These are phyloP conservation scores for Xylaria curta DNA, from an alignment of 495 filamentous ascomycete species.

Conservation along the genomic window DNA sequence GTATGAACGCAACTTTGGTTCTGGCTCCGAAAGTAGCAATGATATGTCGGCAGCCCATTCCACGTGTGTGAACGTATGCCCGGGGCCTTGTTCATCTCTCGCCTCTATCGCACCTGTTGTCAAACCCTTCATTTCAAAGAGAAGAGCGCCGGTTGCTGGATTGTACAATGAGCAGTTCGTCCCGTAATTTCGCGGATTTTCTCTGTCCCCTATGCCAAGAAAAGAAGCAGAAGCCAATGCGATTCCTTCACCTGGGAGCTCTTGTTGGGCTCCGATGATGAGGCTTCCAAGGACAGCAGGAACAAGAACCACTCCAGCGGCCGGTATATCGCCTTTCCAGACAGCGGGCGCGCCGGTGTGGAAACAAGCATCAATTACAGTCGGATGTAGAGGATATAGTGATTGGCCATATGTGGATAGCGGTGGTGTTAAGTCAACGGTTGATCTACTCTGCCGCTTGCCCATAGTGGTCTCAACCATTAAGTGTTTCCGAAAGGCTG, in stretches of 20 bases:
- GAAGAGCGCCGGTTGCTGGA: conserved; percentile 25
- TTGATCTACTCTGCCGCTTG: conserved; percentile 10
- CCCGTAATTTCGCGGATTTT: conserved; percentile 27
- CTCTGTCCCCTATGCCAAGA: conserved; percentile 13
- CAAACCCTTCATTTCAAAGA: conserved; percentile 25
- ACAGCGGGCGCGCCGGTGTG: conserved; percentile 38
- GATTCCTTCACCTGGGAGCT: conserved; percentile 4
- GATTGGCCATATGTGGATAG: conserved; percentile 38
- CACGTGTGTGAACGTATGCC: not conserved
- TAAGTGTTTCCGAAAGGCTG: conserved; percentile 36
- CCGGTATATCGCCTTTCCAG: conserved; percentile 19
- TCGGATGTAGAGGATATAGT: conserved; percentile 45
- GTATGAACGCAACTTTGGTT: not conserved
- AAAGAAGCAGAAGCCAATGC: conserved; percentile 8
- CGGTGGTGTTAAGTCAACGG: conserved; percentile 18
- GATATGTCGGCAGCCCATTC: not conserved
- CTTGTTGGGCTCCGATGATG: conserved; percentile 13
- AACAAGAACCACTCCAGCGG: not conserved
- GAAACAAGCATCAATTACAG: conserved; percentile 44
- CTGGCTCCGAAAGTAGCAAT: not conserved
- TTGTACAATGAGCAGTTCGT: conserved; percentile 31
- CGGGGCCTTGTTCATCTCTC: not conserved
- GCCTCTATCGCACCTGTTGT: not conserved
- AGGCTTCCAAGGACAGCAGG: conserved; percentile 8
- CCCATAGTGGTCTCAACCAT: conserved; percentile 38